Evolutionary conservation across 371 early-diverging fungal species (phyloP).

Genomic region (Rhizopus delemar): DNA sequence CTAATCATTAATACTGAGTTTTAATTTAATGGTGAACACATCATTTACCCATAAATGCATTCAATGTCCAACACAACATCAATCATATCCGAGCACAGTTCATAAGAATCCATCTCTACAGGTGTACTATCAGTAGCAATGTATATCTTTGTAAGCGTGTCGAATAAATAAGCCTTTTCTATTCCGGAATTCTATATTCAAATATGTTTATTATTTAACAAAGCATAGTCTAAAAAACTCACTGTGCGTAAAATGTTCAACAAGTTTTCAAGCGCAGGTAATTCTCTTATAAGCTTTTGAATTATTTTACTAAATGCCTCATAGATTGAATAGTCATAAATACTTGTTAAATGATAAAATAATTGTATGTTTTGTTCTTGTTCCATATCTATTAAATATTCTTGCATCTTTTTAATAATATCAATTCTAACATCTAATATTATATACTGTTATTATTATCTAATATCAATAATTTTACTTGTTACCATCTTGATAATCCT

Average conservation of each 20-base stretch:
- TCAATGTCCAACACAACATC: conserved; percentile 89
- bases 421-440: conserved; percentile 88
- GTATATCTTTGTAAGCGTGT: conserved; percentile 86
- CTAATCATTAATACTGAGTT: conserved; percentile 3
- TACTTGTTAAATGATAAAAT: conserved; percentile 87
- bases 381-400: conserved; percentile 82
- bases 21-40: conserved; percentile 18
- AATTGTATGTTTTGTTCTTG: conserved; percentile 74
- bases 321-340: conserved; percentile 93
- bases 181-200: conserved; percentile 82
- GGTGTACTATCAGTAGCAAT: conserved; percentile 95
- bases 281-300: conserved; percentile 86
- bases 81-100: conserved; percentile 93
- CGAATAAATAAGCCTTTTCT: conserved; percentile 95
- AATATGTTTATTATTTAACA: not conserved
- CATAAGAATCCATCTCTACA: conserved; percentile 90
- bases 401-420: conserved; percentile 85
- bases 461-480: not conserved
- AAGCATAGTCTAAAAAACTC: conserved; percentile 20
- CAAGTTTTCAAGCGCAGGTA: conserved; percentile 88
- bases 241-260: conserved; percentile 91
- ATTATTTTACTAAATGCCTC: conserved; percentile 95
- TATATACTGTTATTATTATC: not conserved
- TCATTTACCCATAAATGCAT: conserved; percentile 70
- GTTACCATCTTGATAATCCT: conserved; percentile 88